These are phyloP conservation scores for Oxyria digyna DNA, from an alignment of 148 eudicot genomes.

Conservation along the genomic window DNA sequence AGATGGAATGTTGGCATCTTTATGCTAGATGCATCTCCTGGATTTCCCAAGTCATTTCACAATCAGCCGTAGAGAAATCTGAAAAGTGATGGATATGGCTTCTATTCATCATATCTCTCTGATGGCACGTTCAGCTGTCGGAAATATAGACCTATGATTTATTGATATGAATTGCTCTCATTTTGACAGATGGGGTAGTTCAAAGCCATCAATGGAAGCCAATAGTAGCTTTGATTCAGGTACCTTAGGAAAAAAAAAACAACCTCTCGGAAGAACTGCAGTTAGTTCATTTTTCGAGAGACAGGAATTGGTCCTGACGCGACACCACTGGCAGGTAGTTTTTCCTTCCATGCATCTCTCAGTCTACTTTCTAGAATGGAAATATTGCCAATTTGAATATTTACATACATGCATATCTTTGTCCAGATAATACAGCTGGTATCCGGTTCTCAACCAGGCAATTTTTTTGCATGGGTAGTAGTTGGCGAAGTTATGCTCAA, in stretches of 20 bases:
- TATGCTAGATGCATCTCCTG: not conserved
- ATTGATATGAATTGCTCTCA: not conserved
- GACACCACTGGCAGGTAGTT: slow-evolving; percentile 82
- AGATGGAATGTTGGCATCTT: not conserved
- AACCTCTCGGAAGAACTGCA: slow-evolving; percentile 41
- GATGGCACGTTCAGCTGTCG: not conserved
- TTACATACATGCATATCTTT: not conserved
- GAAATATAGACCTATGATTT: not conserved
- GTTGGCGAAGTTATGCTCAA: slow-evolving; percentile 73
- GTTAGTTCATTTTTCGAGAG: slow-evolving; percentile 75
- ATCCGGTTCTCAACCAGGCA: slow-evolving; percentile 54
- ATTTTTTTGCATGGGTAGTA: slow-evolving; percentile 74
- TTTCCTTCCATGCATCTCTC: not conserved
- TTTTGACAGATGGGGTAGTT: slow-evolving; percentile 43
- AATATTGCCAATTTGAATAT: slow-evolving; percentile 6
- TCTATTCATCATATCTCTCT: not conserved
- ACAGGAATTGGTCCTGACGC: slow-evolving; percentile 60
- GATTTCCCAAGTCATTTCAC: not conserved
- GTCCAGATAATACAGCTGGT: slow-evolving; percentile 84
- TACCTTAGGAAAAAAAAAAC: slow-evolving; percentile 26
- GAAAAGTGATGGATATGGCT: not conserved
- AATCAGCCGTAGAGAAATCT: not conserved
- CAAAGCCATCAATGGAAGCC: slow-evolving; percentile 24
- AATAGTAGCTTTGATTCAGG: slow-evolving; percentile 24
- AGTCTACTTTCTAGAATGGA: not conserved